Base-by-base conservation (phyloP, 2,329 filamentous ascomycete species). In the Cercospora beticola region DNA sequence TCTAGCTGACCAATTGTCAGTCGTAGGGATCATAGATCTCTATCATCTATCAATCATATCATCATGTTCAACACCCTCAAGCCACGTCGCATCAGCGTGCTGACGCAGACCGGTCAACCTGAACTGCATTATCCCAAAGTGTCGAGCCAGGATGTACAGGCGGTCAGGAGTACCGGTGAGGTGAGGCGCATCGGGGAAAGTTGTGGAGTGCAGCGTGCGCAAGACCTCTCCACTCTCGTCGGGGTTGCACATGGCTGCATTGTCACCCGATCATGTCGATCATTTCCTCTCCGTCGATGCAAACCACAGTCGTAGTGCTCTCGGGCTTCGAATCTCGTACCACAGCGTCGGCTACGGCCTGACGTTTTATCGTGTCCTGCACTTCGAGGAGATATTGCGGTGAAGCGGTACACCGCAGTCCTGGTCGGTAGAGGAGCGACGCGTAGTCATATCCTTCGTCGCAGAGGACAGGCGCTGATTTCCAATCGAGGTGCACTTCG, bases 231-330 rank as follows among this genome's bases (percentile, higher is more conserved):
- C 28, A 18, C 46, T 31, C 23, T 31, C 36, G 14, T 26, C 26
- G 28, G 49, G 30, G 62, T 65, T 33, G 36, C 62, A 59, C 54
- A 28, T 65, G 54, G 36, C 46, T 30, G 64, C 26, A 18, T 36
- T 21, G 40, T 73, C 68, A 73, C n/a, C 71, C 72, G 58, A 74
- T 73, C 72, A 74, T 74, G 62, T 74, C 72, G 62, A 73, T 57
- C 26, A 74, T 56, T 61, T 73, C 68, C 61, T 73, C 72, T 33
- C 67, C 71, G 26, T 71, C 70, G 56, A 73, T 64, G 26, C 66
- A 30, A 46, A 71, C 36, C 23, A 49, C 36, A 58, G 56, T 40
- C 5, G n/a, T 31, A 6, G n/a, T 40, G 33, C 43, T n/a, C 14
- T 64, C 49, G 49, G 62, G 30, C 21, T 31, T 52, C 28, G 6